phyloP scores from a whole-genome alignment of 345 rosid genomes.

The Eucalyptus sp. region DNA sequence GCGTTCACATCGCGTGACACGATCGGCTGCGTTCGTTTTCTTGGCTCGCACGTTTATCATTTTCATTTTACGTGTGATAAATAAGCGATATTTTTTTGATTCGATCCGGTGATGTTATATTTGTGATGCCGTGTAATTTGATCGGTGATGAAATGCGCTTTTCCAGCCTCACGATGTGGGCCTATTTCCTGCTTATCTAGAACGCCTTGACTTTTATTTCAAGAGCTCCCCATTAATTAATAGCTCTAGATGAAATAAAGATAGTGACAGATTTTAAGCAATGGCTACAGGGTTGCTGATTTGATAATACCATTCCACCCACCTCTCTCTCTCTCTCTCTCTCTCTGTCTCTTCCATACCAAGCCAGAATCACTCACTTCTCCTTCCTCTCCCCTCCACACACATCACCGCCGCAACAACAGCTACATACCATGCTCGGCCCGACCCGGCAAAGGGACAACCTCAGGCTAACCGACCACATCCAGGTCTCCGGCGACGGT shows the following conservation, averaged over 20 bases:
- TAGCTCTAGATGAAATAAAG: not conserved
- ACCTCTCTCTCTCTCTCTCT: not conserved
- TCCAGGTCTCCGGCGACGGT: not conserved
- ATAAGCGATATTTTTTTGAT: not conserved
- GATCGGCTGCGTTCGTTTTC: not conserved
- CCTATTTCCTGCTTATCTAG: not conserved
- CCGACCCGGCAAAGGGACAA: not conserved
- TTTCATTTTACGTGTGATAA: not conserved
- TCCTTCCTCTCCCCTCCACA: not conserved
- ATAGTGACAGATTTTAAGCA: not conserved
- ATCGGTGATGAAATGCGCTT: not conserved
- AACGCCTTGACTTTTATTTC: not conserved
- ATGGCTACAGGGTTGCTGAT: not conserved
- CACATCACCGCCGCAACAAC: not conserved
- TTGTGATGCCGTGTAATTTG: not conserved
- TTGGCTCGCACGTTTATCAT: not conserved
- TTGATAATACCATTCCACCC: not conserved
- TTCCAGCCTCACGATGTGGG: not conserved
- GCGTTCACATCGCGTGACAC: not conserved
- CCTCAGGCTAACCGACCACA: constrained; percentile 13
- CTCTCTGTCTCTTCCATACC: not conserved
- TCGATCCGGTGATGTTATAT: not conserved
- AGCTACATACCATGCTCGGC: constrained; percentile 24
- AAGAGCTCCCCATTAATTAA: not conserved
- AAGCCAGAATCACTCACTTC: not conserved